phyloP scores from a whole-genome alignment of 768 basidiomycete genomes.

The Kwoniella europaea region DNA sequence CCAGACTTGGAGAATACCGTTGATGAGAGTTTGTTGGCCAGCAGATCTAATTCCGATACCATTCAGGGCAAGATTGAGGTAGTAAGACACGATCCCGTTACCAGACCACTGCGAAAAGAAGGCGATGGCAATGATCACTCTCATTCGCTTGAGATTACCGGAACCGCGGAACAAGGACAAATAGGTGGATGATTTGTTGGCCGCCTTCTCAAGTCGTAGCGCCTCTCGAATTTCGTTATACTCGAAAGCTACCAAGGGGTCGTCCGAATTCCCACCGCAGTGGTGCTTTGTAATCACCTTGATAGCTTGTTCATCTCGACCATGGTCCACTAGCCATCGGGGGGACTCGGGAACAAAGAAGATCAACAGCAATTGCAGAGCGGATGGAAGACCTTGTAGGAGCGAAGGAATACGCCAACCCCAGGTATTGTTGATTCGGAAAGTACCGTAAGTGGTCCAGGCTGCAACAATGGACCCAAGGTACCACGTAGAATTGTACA shows the following conservation, averaged over 20 bases:
- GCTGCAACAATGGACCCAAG: conserved; percentile 66
- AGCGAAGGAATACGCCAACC: conserved; percentile 68
- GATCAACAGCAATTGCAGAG: conserved; percentile 46
- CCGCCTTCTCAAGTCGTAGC: conserved; percentile 39
- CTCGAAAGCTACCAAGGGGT: conserved; percentile 49
- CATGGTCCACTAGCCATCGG: conserved; percentile 48
- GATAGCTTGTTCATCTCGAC: conserved; percentile 60
- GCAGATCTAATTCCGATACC: conserved; percentile 49
- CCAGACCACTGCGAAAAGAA: conserved; percentile 57
- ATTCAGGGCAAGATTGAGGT: conserved; percentile 46
- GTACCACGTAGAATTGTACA: conserved; percentile 73
- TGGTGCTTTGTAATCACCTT: conserved; percentile 41
- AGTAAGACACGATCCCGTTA: conserved; percentile 54
- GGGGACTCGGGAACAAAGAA: conserved; percentile 74
- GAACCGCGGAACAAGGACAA: conserved; percentile 25
- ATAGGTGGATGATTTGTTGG: conserved; percentile 37
- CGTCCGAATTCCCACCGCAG: conserved; percentile 41
- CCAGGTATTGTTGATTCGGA: conserved; percentile 52
- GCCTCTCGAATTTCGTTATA: conserved; percentile 62
- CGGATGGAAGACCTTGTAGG: conserved; percentile 48
- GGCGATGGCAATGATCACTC: conserved; percentile 38
- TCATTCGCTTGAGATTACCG: conserved; percentile 42
- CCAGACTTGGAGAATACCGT: conserved; percentile 44
- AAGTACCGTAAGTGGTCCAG: conserved; percentile 47
- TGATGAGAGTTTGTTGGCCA: conserved; percentile 34